These are phyloP conservation scores for Inonotus hispidus DNA, from an alignment of 1,284 basidiomycete genomes.

Conservation along the genomic window DNA sequence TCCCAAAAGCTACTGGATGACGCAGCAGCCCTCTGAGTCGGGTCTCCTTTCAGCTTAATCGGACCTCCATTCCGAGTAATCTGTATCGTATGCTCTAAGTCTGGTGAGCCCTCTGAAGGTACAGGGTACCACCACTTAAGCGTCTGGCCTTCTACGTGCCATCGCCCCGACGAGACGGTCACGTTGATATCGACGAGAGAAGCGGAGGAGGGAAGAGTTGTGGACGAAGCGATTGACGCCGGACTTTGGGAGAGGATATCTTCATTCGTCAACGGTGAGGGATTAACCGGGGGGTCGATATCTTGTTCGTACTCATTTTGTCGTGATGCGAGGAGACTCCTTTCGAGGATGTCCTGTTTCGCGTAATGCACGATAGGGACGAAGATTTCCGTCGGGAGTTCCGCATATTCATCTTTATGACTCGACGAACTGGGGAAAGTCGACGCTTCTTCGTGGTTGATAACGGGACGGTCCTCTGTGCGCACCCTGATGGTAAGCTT, in stretches of 20 bases:
- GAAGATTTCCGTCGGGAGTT: slow-evolving; percentile 77
- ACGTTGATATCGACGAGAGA: slow-evolving; percentile 42
- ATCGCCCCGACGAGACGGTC: slow-evolving; percentile 61
- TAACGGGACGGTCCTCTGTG: slow-evolving; percentile 41
- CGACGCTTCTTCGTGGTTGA: background rate
- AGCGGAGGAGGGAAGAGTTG: slow-evolving; percentile 21
- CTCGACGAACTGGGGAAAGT: slow-evolving; percentile 17
- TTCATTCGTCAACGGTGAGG: slow-evolving; percentile 1
- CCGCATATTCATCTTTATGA: slow-evolving; percentile 26
- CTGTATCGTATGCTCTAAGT: slow-evolving; percentile 58
- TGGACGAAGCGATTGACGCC: slow-evolving; percentile 21
- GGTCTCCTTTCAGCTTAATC: slow-evolving; percentile 34
- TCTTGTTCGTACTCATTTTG: slow-evolving; percentile 24
- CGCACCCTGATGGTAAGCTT: slow-evolving; percentile 59
- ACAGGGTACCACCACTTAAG: slow-evolving; percentile 84
- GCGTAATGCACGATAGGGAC: slow-evolving; percentile 89
- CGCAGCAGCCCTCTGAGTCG: background rate
- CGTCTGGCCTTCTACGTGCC: slow-evolving; percentile 63
- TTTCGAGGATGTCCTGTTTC: slow-evolving; percentile 34
- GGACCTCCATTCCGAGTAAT: slow-evolving; percentile 60
- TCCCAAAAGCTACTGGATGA: background rate
- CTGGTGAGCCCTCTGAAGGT: slow-evolving; percentile 42
- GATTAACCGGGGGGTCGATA: background rate
- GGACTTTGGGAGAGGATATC: background rate
- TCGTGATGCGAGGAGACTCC: slow-evolving; percentile 1